Evolutionary conservation across 148 eudicot species (phyloP).

Genomic region (Chenopodium quinoa): DNA sequence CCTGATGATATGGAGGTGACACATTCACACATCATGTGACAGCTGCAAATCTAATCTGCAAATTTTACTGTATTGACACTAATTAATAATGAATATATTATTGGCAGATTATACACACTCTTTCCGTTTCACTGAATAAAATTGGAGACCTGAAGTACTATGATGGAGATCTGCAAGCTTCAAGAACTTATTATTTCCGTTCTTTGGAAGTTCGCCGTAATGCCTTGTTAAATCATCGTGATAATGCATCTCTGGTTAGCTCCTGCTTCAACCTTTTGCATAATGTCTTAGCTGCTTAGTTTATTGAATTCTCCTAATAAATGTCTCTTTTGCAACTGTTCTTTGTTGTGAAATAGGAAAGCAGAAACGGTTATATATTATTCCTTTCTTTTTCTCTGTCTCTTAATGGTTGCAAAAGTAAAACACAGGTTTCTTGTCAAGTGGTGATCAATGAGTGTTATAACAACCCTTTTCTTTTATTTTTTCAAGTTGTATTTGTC

Average conservation of each 20-base stretch:
- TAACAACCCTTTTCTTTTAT: background rate
- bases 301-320: background rate
- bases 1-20: slow-evolving; percentile 75
- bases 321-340: background rate
- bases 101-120: slow-evolving; percentile 86
- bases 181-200: slow-evolving; percentile 65
- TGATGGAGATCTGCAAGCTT: slow-evolving; percentile 77
- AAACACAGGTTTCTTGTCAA: background rate
- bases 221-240: slow-evolving; percentile 53
- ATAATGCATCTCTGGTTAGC: slow-evolving; percentile 72
- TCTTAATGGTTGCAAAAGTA: too few species aligned
- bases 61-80: slow-evolving; percentile 6
- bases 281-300: background rate
- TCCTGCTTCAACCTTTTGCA: background rate
- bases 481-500: background rate
- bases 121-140: slow-evolving; percentile 91
- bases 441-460: background rate
- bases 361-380: background rate
- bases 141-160: slow-evolving; percentile 94
- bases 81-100: slow-evolving; percentile 3
- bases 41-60: background rate
- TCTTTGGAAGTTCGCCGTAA: slow-evolving; percentile 81
- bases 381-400: background rate
- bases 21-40: slow-evolving; percentile 16
- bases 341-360: background rate